Conservation (phyloP, 2,329 filamentous ascomycete genomes). For the Emericellopsis cladophorae region DNA sequence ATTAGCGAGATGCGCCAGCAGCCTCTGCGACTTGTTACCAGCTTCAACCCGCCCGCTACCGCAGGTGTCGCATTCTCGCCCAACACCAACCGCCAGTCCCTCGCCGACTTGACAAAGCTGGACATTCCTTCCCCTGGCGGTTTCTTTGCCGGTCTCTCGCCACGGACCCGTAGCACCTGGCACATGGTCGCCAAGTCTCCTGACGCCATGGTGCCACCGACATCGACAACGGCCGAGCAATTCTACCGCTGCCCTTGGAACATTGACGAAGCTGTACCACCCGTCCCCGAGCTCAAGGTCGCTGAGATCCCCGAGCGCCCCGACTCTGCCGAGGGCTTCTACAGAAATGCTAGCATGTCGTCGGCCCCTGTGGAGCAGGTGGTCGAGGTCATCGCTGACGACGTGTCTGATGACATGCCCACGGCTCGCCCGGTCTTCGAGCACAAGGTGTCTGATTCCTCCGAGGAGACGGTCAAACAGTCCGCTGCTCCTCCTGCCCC, state of each 20-base stretch:
- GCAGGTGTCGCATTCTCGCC: slow-evolving; percentile 13
- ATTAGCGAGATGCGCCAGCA: slow-evolving; percentile 35
- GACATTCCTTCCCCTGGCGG: slow-evolving; percentile 86
- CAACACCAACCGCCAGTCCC: slow-evolving; percentile 33
- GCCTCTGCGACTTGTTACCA: slow-evolving; percentile 35
- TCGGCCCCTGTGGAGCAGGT: slow-evolving; percentile 51
- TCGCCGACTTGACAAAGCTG: slow-evolving; percentile 64
- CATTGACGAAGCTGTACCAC: slow-evolving; percentile 22
- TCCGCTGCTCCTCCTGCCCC: slow-evolving; percentile 21
- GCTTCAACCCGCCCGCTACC: slow-evolving; percentile 13
- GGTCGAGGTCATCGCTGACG: slow-evolving; percentile 41
- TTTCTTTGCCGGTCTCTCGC: slow-evolving; percentile 79
- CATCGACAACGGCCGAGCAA: slow-evolving; percentile 80
- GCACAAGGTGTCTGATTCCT: slow-evolving; percentile 16
- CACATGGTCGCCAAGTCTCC: slow-evolving; percentile 44
- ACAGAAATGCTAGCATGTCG: slow-evolving; percentile 21
- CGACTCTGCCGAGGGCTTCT: slow-evolving; percentile 24
- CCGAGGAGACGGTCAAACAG: slow-evolving; percentile 16
- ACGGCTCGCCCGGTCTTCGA: slow-evolving; percentile 44
- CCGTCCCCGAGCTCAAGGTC: slow-evolving; percentile 12
- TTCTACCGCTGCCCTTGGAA: slow-evolving; percentile 84
- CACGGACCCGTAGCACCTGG: slow-evolving; percentile 71
- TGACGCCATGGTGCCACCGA: slow-evolving; percentile 49
- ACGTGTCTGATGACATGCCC: slow-evolving; percentile 47
- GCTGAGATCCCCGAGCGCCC: slow-evolving; percentile 17